A percentile compares a stretch with the other conserved stretches of the same genome.
phyloP scores from a whole-genome alignment of 2,329 filamentous ascomycete genomes.

The Hirsutella rhossiliensis region DNA sequence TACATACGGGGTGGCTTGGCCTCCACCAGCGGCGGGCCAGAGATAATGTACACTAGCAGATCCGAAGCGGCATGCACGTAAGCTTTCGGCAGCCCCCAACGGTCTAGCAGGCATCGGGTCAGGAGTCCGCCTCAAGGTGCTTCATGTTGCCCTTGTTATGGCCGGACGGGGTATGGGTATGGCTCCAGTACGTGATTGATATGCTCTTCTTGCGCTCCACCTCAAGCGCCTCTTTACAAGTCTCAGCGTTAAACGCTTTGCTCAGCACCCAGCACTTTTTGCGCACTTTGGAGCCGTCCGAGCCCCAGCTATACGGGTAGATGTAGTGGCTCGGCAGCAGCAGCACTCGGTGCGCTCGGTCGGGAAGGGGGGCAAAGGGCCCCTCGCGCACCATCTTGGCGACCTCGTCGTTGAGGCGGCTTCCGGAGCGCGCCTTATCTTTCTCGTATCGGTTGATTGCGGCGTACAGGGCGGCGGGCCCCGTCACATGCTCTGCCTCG shows the following conservation, averaged over 20 bases:
- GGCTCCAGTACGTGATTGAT: conserved; percentile 15
- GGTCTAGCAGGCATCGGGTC: not conserved
- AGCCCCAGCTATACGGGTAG: conserved; percentile 14
- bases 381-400: conserved; percentile 1
- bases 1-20: too few relatives aligned
- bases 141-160: conserved; percentile 1
- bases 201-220: conserved; percentile 10
- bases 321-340: conserved; percentile 10
- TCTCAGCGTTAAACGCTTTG: conserved; percentile 6
- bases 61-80: too few relatives aligned
- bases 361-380: not conserved
- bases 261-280: conserved; percentile 10
- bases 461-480: conserved; percentile 7
- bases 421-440: not conserved
- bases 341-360: conserved; percentile 7
- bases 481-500: conserved; percentile 4
- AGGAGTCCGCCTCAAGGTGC: not conserved
- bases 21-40: too few relatives aligned
- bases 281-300: conserved; percentile 4
- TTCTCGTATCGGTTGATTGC: conserved; percentile 5
- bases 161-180: conserved; percentile 8
- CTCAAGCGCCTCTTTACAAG: conserved; percentile 10
- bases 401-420: conserved; percentile 1
- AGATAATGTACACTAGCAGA: too few relatives aligned
- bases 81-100: too few relatives aligned